Evolutionary conservation across 371 early-diverging fungal genomes (phyloP).

Genomic region (Mucor sp.): DNA sequence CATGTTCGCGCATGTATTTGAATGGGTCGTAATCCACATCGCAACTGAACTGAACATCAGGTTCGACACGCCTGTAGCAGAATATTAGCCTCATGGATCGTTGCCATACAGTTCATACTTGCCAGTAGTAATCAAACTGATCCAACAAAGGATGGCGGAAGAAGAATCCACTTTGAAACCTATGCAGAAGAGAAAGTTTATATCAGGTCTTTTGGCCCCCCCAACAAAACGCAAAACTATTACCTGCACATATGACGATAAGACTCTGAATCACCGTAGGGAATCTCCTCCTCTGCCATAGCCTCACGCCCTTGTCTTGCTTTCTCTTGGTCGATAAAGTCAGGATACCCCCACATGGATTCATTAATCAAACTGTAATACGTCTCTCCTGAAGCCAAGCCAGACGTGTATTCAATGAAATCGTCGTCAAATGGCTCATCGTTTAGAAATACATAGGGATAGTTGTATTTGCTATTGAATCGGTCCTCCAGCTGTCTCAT

Average conservation of each 20-base stretch:
- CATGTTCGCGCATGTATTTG: conserved; percentile 71
- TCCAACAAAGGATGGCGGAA: conserved; percentile 81
- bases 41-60: conserved; percentile 88
- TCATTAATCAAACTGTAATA: conserved; percentile 43
- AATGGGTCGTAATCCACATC: conserved; percentile 93
- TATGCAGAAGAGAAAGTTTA: background rate
- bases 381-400: conserved; percentile 53
- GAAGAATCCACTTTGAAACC: conserved; percentile 87
- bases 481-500: conserved; percentile 60
- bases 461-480: conserved; percentile 76
- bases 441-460: conserved; percentile 83
- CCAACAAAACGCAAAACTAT: background rate
- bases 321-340: conserved; percentile 71
- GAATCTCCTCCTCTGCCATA: conserved; percentile 60
- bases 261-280: conserved; percentile 82
- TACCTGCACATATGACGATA: conserved; percentile 92
- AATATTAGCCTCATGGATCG: conserved; percentile 25
- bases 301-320: conserved; percentile 55
- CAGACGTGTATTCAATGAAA: conserved; percentile 45
- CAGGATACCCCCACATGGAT: conserved; percentile 85
- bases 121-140: conserved; percentile 94
- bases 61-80: conserved; percentile 96
- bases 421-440: conserved; percentile 72
- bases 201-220: background rate
- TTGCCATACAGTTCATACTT: conserved; percentile 23